A percentile compares a stretch with the other conserved stretches of the same genome.
Evolutionary conservation across 495 filamentous ascomycete genomes (phyloP).

Genomic region (Annulohypoxylon stygium): DNA sequence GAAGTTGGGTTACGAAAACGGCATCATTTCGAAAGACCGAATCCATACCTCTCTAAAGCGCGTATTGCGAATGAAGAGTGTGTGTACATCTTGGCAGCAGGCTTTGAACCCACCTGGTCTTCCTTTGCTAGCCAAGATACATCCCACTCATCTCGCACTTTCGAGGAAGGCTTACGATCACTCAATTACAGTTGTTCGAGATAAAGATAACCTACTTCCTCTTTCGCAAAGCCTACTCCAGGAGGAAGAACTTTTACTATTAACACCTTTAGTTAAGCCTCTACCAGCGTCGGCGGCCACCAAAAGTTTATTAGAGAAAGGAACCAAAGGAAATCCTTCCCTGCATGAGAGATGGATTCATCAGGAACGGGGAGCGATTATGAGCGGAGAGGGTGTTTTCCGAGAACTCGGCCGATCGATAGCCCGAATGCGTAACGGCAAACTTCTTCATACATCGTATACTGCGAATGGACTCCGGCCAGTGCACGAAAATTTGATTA

Average conservation of each 20-base stretch:
- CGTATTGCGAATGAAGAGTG: conserved; percentile 79
- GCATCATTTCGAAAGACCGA: conserved; percentile 80
- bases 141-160: conserved; percentile 80
- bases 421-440: conserved; percentile 82
- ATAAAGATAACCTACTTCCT: conserved; percentile 82
- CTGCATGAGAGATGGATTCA: conserved; percentile 66
- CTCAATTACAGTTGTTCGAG: conserved; percentile 87
- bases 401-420: conserved; percentile 84
- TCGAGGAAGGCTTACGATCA: conserved; percentile 86
- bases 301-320: conserved; percentile 63
- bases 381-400: conserved; percentile 90
- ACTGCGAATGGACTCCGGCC: conserved; percentile 90
- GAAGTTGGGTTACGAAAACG: conserved; percentile 86
- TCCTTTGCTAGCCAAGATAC: conserved; percentile 77
- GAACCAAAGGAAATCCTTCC: conserved; percentile 58
- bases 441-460: conserved; percentile 90
- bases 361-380: conserved; percentile 75
- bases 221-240: conserved; percentile 80
- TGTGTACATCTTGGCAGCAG: conserved; percentile 85
- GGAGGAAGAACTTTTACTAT: conserved; percentile 84
- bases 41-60: conserved; percentile 79
- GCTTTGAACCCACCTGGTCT: conserved; percentile 84
- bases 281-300: conserved; percentile 82
- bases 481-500: conserved; percentile 89
- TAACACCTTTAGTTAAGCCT: conserved; percentile 89